Base-by-base conservation (phyloP, 148 eudicot species). In the Drosera capensis region DNA sequence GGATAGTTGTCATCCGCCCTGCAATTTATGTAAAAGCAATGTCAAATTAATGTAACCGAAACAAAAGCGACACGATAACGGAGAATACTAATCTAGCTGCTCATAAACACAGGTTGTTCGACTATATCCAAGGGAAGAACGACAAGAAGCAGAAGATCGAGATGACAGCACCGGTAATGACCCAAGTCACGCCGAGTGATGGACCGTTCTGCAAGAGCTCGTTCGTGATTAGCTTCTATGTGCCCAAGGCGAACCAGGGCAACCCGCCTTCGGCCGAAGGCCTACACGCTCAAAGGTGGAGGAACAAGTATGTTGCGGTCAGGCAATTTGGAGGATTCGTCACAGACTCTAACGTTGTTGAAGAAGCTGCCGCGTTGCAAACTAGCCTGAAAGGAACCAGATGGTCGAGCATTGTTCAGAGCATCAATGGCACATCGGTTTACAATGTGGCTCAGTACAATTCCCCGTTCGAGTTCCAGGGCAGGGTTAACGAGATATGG, bases 91-190 rank as follows among this genome's bases (percentile, higher is more conserved):
- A n/a, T n/a, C n/a, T n/a, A 28, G 6, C 31, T 4, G 31, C 31
- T 28, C 9, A 3, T 28, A 9, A 9, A 28, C 31, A 28, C 31
- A 87, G 96, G 85, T 57, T 87, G 46, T 87, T 76, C 29, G 54
- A 71, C 7, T 87, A 87, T 48, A 87, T 87, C 35, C 83, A 77
- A 56, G 96, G 96, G 20, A 63, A 70, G 20, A 87, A 87, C 60
- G 56, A 51, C 20, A 56, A 73, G 40, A 19, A 64, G 8, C 29
- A 71, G 55, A 63, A 63, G 47, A 82, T 87, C 38, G 94, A 82
- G 36, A 87, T 87, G 96, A 87, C 96, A 26, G 85, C 70, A 34
- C 96, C 96, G 8, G 96, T 87, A 38, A 56, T 87, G 25, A 71
- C 71, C 19, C 70, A 82, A 56, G 82, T 87, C 7, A 44, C 66